Conservation (phyloP, 2,329 filamentous ascomycete genomes). For the Trichophyton simii region DNA sequence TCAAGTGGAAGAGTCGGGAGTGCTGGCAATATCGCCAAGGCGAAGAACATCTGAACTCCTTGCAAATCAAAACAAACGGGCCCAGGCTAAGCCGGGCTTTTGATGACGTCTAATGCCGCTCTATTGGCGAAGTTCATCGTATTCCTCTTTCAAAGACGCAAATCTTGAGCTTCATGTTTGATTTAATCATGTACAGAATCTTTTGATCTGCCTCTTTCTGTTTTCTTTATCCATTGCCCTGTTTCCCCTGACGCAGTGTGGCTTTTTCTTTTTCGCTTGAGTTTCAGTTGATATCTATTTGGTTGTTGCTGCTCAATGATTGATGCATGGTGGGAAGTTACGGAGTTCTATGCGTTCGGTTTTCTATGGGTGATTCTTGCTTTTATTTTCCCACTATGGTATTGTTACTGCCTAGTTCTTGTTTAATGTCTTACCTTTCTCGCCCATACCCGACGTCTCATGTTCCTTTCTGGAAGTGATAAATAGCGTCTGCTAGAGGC, state of each 20-base stretch:
- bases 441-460: background rate
- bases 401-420: background rate
- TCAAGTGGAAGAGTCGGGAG: constrained; percentile 36
- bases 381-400: background rate
- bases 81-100: background rate
- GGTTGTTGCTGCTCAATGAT: background rate
- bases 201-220: background rate
- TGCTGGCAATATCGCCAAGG: constrained; percentile 21
- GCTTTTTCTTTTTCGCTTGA: background rate
- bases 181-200: background rate
- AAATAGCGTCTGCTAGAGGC: constrained; percentile 1
- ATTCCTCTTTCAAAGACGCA: background rate
- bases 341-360: background rate
- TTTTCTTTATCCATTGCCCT: background rate
- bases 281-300: background rate
- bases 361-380: background rate
- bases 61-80: background rate
- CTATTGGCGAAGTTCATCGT: background rate
- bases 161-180: constrained; percentile 1
- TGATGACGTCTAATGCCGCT: background rate
- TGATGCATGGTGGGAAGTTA: constrained; percentile 4
- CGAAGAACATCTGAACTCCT: constrained; percentile 4
- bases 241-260: background rate
- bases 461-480: background rate
- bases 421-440: background rate